Evolutionary conservation across 805 yeast genomes (phyloP).

Genomic region (Suhomyces vadensis): DNA sequence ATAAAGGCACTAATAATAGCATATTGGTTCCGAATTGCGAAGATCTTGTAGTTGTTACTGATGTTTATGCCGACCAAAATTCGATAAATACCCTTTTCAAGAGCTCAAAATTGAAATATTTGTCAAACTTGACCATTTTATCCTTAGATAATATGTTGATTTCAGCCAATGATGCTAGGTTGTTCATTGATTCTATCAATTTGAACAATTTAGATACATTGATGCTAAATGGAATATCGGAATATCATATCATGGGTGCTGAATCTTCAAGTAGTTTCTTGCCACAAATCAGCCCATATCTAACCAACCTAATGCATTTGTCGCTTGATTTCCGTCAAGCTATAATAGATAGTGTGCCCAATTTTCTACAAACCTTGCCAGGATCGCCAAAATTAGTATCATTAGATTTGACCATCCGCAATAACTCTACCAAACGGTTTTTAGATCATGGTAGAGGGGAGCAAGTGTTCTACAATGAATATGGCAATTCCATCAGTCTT

Average conservation of each 20-base stretch:
- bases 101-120: constrained; percentile 13
- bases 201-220: constrained; percentile 26
- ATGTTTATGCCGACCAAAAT: constrained; percentile 5
- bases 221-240: constrained; percentile 37
- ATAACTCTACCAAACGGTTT: constrained; percentile 31
- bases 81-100: constrained; percentile 13
- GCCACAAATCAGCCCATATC: constrained; percentile 21
- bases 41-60: constrained; percentile 17
- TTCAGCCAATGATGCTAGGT: constrained; percentile 20
- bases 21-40: constrained; percentile 17
- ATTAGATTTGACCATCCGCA: constrained; percentile 43
- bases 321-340: constrained; percentile 45
- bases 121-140: constrained; percentile 20
- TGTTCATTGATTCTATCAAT: constrained; percentile 19
- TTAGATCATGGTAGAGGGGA: constrained; percentile 10
- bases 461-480: constrained; percentile 13
- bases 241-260: constrained; percentile 23
- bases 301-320: constrained; percentile 27
- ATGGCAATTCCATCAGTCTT: constrained; percentile 18
- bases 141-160: constrained; percentile 27
- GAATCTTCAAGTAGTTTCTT: constrained; percentile 24
- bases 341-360: constrained; percentile 40
- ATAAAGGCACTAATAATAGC: constrained; percentile 13
- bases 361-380: constrained; percentile 27
- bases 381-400: constrained; percentile 22